Evolutionary conservation across 129 eudicot genomes (phyloP), one percentile per base, ranked within the genome.

Genomic region (Pseudognaphalium luteoalbum): DNA sequence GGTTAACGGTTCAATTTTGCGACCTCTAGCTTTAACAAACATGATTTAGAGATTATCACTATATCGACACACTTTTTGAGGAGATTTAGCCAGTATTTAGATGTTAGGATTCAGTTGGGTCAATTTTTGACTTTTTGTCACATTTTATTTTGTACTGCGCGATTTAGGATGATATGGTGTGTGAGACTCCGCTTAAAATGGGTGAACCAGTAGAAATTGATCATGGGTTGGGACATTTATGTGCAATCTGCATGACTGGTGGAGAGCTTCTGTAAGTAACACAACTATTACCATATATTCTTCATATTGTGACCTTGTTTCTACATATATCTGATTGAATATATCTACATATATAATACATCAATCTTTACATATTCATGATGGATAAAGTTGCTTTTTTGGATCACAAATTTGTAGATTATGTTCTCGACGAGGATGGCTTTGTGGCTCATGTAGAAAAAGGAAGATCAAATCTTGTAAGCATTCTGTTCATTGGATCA

Each of bases 181-280:
- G 17, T 44, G 5, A 44, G 17, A 44, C 17, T 44, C 52, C 0
- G 29, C 9, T 57, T 56, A 0, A 56, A 57, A 19, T 2, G 25
- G 29, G 63, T 20, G 28, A 57, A 19, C 14, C 11, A 6, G 63
- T 12, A 5, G 63, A 44, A 44, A 57, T 57, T 57, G 63, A 57
- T 19, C 28, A 57, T 3, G 63, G 28, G 25, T 57, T 12, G 14
- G 28, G 28, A 17, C 12, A 12, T 17, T 17, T 57, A 17, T 57
- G 29, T 57, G 25, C 22, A 57, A 57, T 57, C 22, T 57, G 63
- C 63, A 57, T 57, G 63, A 19, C 63, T 57, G 63, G 63, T 57
- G 63, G 28, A 57, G 25, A 57, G 12, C 63, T 57, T 57, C 5
- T 57, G 63, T 57, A 11, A 57, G 63, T 57, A 19, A 57, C 63